Evolutionary conservation across 331 rosid species (phyloP).

Genomic region (Arachis monticola): DNA sequence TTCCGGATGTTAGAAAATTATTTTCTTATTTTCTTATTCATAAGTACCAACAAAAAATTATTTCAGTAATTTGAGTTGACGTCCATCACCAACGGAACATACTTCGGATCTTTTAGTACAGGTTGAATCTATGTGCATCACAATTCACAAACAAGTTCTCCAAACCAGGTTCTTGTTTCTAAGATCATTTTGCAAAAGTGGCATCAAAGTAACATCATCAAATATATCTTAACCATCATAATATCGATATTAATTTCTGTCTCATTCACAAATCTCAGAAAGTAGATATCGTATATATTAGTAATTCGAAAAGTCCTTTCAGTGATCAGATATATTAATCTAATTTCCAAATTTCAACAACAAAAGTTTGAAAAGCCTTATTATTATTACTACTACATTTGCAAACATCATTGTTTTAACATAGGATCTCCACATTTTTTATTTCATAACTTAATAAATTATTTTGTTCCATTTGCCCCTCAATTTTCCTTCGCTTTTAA

Average conservation of each 20-base stretch:
- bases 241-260: not conserved
- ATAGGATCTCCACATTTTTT: not conserved
- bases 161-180: not conserved
- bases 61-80: constrained; percentile 4
- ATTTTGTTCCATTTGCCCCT: not conserved
- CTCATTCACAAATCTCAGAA: constrained; percentile 35
- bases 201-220: too few relatives aligned
- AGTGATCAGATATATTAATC: constrained; percentile 1
- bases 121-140: constrained; percentile 21
- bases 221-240: not conserved
- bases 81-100: constrained; percentile 36
- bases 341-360: constrained; percentile 12
- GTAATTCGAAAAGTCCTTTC: not conserved
- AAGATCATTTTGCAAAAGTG: not conserved
- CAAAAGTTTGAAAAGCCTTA: not conserved
- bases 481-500: not conserved
- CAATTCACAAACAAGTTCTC: constrained; percentile 30
- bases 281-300: too few relatives aligned
- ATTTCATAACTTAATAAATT: not conserved
- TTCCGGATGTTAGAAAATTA: too few relatives aligned
- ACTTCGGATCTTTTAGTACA: constrained; percentile 33
- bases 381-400: too few relatives aligned
- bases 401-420: constrained; percentile 9
- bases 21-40: too few relatives aligned
- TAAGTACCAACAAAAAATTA: too few relatives aligned